These are phyloP conservation scores for Ammopiptanthus mongolicus DNA, from an alignment of 306 rosid species.

Conservation along the genomic window DNA sequence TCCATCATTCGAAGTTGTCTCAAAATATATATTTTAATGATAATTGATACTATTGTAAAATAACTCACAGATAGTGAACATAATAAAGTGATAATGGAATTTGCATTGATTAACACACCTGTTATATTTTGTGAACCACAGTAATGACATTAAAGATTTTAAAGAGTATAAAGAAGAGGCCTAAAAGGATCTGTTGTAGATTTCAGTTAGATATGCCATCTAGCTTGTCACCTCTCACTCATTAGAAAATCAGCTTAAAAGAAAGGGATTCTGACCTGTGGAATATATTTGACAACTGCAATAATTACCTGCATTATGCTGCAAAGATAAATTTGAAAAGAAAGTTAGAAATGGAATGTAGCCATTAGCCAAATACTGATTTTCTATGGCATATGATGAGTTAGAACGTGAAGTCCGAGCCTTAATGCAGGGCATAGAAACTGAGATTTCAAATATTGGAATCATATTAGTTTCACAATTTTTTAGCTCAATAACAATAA, in stretches of 20 bases:
- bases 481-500: no score
- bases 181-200: not conserved
- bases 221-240: not conserved
- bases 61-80: no score
- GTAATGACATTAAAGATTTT: not conserved
- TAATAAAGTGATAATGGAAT: no score
- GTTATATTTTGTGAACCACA: not conserved
- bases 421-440: no score
- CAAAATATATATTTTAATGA: no score
- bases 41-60: no score
- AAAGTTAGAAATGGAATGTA: constrained; percentile 7
- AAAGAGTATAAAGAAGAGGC: not conserved
- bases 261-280: constrained; percentile 53
- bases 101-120: not conserved
- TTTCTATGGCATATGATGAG: not conserved
- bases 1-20: no score
- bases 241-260: not conserved
- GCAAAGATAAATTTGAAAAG: constrained; percentile 23
- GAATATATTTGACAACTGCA: constrained; percentile 63
- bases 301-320: constrained; percentile 67
- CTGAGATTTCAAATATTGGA: no score
- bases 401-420: not conserved
- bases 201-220: not conserved
- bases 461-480: no score
- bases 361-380: not conserved